Evolutionary conservation across 805 yeast species (phyloP).

Genomic region (Ogataea trehaloabstinens): DNA sequence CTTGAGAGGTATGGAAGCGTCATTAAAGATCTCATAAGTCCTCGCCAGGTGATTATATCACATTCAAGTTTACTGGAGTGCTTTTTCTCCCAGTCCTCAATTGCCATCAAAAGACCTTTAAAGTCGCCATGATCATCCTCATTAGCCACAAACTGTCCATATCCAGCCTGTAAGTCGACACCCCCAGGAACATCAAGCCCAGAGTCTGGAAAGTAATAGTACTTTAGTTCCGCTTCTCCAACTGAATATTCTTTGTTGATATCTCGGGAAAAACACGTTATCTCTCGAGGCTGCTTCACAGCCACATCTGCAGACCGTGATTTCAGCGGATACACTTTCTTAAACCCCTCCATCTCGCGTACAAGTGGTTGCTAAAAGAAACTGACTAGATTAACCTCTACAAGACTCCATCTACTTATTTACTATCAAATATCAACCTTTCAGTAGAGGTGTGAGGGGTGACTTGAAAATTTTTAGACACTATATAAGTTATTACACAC

Average conservation of each 20-base stretch:
- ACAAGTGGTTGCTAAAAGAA: background rate
- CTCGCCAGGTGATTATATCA: conserved; percentile 82
- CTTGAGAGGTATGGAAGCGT: conserved; percentile 59
- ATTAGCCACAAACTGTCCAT: conserved; percentile 52
- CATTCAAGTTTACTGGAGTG: conserved; percentile 47
- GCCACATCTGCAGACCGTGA: conserved; percentile 63
- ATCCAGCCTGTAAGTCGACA: conserved; percentile 66
- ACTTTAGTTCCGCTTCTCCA: conserved; percentile 57
- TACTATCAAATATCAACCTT: too few species aligned
- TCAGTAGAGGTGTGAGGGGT: background rate
- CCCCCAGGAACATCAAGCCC: conserved; percentile 51
- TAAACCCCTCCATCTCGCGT: conserved; percentile 10
- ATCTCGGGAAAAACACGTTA: conserved; percentile 64
- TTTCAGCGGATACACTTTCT: conserved; percentile 34
- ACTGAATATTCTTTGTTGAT: conserved; percentile 44
- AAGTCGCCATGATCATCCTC: conserved; percentile 56
- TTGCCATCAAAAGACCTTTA: conserved; percentile 53
- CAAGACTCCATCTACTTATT: too few species aligned
- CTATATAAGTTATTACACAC: too few species aligned
- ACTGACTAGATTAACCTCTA: background rate
- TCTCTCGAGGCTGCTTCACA: conserved; percentile 82
- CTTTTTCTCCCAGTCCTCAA: conserved; percentile 54
- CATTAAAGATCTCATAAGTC: conserved; percentile 73
- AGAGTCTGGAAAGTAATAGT: conserved; percentile 78
- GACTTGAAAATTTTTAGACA: too few species aligned